Conservation (phyloP, 2,329 filamentous ascomycete species). For the Verticillium tricorpus region DNA sequence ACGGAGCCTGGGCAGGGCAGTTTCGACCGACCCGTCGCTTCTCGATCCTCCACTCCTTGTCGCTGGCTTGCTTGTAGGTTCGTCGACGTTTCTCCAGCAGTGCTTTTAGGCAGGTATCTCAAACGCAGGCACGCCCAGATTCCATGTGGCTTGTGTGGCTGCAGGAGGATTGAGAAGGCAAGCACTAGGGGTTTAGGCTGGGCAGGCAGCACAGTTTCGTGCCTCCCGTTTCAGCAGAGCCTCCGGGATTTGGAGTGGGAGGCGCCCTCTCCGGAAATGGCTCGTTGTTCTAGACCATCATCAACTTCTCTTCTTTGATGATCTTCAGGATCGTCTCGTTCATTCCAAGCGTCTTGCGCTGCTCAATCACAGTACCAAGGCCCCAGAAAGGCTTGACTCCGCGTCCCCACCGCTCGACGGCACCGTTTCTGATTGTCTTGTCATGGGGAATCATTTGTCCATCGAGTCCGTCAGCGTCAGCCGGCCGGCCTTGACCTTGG, state of each 20-base stretch:
- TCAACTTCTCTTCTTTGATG: not conserved
- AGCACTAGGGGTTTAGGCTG: not conserved
- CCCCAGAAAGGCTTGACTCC: not conserved
- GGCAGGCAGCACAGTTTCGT: not conserved
- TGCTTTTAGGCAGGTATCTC: not conserved
- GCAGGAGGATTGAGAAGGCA: not conserved
- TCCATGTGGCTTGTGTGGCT: not conserved
- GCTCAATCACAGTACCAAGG: not conserved
- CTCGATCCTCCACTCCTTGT: not conserved
- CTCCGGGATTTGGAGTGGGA: not conserved
- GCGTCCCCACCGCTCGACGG: not conserved
- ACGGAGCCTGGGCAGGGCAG: not conserved
- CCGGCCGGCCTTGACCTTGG: not conserved
- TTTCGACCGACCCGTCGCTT: not conserved
- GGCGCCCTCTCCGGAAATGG: not conserved
- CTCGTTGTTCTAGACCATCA: not conserved
- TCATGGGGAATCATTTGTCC: not conserved
- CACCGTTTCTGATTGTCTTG: not conserved
- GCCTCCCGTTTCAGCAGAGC: not conserved
- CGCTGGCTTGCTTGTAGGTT: not conserved
- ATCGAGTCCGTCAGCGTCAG: not conserved
- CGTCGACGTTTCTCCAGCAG: not conserved
- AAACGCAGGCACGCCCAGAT: not conserved
- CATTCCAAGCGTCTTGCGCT: not conserved
- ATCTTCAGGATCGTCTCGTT: not conserved